These are phyloP conservation scores for Withania somnifera DNA, from an alignment of 305 asterid species.

Conservation along the genomic window DNA sequence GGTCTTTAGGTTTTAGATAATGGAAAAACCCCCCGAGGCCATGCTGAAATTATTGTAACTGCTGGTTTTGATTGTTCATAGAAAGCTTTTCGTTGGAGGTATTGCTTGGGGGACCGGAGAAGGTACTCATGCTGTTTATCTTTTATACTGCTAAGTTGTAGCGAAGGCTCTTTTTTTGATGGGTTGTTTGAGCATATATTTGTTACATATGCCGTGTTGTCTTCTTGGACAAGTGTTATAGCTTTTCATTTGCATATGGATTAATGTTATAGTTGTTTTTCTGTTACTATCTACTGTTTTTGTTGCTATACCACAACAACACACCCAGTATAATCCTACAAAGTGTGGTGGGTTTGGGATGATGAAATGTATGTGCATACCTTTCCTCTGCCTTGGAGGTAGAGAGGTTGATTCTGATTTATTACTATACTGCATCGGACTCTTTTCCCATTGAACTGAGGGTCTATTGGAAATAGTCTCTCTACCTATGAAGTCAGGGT, in stretches of 20 bases:
- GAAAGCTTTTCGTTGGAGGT: constrained; percentile 99
- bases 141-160: background rate
- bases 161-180: background rate
- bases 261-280: no score
- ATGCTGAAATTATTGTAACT: constrained; percentile 48
- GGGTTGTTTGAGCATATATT: background rate
- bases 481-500: no score
- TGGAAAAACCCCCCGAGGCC: constrained; percentile 19
- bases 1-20: constrained; percentile 39
- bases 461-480: no score
- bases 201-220: background rate
- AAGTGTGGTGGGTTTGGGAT: no score
- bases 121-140: constrained; percentile 30
- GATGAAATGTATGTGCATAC: no score
- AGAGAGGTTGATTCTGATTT: no score
- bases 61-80: constrained; percentile 79
- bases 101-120: constrained; percentile 98
- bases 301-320: no score
- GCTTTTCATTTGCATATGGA: background rate
- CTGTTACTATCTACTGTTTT: no score
- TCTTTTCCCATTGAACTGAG: no score
- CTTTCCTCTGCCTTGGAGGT: no score
- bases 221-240: background rate
- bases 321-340: no score
- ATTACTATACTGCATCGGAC: no score